Evolutionary conservation across 495 filamentous ascomycete species (phyloP).

Genomic region (Antarctomyces pellizariae): DNA sequence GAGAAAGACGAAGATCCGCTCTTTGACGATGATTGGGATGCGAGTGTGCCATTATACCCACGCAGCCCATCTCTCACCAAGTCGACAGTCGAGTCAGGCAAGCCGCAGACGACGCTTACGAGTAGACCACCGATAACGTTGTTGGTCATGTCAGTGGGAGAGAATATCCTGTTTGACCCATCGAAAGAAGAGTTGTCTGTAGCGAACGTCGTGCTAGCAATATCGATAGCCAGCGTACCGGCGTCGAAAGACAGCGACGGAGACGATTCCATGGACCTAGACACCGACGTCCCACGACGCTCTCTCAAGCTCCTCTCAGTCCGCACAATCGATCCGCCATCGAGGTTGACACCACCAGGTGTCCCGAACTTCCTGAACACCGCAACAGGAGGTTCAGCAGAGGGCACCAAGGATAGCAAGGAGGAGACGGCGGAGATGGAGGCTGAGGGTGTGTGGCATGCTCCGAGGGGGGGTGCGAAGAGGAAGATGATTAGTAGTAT

Average conservation of each 20-base stretch:
- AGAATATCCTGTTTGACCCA: conserved; percentile 87
- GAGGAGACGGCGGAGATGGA: conserved; percentile 31
- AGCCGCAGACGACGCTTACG: conserved; percentile 5
- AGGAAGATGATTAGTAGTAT: conserved; percentile 40
- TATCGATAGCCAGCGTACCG: conserved; percentile 31
- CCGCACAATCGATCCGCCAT: conserved; percentile 44
- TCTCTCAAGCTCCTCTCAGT: conserved; percentile 32
- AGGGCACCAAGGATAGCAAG: conserved; percentile 18
- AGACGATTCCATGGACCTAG: conserved; percentile 12
- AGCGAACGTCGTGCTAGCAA: conserved; percentile 65
- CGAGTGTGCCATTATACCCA: conserved; percentile 53
- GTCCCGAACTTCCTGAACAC: conserved; percentile 37
- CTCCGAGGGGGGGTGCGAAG: conserved; percentile 52
- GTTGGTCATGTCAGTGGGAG: conserved; percentile 64
- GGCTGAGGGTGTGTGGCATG: conserved; percentile 54
- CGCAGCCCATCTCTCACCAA: conserved; percentile 11
- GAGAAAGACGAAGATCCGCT: conserved; percentile 83
- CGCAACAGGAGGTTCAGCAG: conserved; percentile 24
- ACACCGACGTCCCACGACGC: conserved; percentile 8
- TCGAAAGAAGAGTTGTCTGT: conserved; percentile 75
- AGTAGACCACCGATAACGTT: conserved; percentile 61
- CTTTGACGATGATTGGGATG: conserved; percentile 96
- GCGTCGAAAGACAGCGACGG: conserved; percentile 9
- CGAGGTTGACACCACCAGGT: conserved; percentile 41
- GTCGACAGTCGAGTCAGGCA: conserved; percentile 6